phyloP scores from a whole-genome alignment of 495 filamentous ascomycete genomes.

The Clohesyomyces aquaticus region DNA sequence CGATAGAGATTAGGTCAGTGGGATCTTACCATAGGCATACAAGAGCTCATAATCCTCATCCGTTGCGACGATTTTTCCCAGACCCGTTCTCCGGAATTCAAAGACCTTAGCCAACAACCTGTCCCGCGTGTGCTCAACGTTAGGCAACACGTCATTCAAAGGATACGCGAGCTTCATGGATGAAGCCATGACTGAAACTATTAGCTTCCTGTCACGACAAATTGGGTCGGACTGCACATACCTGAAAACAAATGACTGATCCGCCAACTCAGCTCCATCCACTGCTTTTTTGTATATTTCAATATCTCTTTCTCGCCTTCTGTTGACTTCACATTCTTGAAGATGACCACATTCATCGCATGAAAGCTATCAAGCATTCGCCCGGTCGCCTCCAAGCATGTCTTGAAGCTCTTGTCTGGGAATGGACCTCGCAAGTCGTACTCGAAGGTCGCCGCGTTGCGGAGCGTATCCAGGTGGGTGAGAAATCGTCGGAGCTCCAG shows the following conservation, averaged over 20 bases:
- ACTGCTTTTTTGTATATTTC: constrained; percentile 76
- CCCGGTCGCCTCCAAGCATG: constrained; percentile 76
- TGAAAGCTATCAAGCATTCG: constrained; percentile 90
- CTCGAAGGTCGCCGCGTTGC: constrained; percentile 74
- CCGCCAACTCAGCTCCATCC: constrained; percentile 75
- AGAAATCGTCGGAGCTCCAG: constrained; percentile 66
- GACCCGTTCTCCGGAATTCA: constrained; percentile 73
- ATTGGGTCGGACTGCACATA: constrained; percentile 40
- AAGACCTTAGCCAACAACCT: constrained; percentile 87
- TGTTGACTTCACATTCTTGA: constrained; percentile 74
- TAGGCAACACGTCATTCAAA: constrained; percentile 83
- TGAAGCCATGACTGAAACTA: constrained; percentile 72
- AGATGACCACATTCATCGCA: constrained; percentile 90
- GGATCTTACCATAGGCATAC: constrained; percentile 69
- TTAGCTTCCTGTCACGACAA: constrained; percentile 23
- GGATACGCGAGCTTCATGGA: constrained; percentile 94
- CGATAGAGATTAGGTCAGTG: constrained; percentile 17
- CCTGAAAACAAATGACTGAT: constrained; percentile 92
- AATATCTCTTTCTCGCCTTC: constrained; percentile 80
- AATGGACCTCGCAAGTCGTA: constrained; percentile 86
- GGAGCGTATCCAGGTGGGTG: constrained; percentile 70
- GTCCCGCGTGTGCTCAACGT: constrained; percentile 76
- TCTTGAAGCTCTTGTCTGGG: constrained; percentile 66
- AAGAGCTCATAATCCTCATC: constrained; percentile 73
- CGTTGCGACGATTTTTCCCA: constrained; percentile 54